Conservation (phyloP, 208 protist species). For the Wallacemonas collosoma region DNA sequence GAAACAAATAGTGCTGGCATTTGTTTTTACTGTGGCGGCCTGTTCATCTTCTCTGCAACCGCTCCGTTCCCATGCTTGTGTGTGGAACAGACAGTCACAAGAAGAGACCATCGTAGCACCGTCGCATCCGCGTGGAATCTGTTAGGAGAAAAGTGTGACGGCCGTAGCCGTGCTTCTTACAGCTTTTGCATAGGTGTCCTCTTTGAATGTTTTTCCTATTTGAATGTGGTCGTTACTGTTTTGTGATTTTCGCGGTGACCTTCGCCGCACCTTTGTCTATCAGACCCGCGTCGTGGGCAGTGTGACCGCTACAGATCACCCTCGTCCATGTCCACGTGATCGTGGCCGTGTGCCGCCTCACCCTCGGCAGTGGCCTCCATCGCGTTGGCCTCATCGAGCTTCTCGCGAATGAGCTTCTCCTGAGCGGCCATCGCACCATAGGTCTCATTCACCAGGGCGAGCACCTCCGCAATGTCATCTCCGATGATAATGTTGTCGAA, state of each 20-base stretch:
- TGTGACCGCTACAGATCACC: neutral
- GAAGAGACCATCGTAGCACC: too few relatives aligned
- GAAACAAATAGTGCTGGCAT: too few relatives aligned
- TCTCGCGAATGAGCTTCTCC: conserved; percentile 20
- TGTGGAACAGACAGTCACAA: too few relatives aligned
- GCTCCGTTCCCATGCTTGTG: too few relatives aligned
- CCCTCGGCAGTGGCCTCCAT: neutral
- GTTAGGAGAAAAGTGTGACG: too few relatives aligned
- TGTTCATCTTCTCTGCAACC: too few relatives aligned
- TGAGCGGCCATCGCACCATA: conserved; percentile 31
- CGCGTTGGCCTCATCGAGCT: conserved; percentile 7
- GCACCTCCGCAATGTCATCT: conserved; percentile 87
- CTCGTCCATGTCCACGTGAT: conserved; percentile 3
- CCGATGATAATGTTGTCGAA: conserved; percentile 96
- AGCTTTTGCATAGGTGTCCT: neutral
- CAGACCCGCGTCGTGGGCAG: too few relatives aligned
- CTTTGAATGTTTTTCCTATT: conserved; percentile 9
- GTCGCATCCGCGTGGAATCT: too few relatives aligned
- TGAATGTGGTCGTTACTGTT: neutral
- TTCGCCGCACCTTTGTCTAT: too few relatives aligned
- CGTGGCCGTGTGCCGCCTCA: neutral
- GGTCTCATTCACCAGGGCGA: conserved; percentile 33
- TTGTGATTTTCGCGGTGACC: neutral
- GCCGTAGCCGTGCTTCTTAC: neutral
- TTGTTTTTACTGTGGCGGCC: too few relatives aligned